Conservation (phyloP, 345 rosid species). For the Murraya koenigii region DNA sequence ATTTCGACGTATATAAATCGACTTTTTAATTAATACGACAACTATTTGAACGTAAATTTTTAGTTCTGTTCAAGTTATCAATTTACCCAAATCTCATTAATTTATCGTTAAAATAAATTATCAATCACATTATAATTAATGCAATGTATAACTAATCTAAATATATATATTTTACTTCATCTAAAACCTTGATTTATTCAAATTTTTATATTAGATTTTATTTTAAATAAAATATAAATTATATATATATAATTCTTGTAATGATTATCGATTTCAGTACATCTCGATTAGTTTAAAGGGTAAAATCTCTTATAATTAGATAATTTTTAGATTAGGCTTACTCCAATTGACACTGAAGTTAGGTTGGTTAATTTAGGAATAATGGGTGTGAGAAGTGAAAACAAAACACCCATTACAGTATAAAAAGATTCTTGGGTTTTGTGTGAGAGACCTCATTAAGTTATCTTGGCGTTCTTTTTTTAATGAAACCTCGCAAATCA, state of each 20-base stretch:
- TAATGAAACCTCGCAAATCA: too few species aligned
- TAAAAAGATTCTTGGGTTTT: neutral
- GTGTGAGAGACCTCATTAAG: too few species aligned
- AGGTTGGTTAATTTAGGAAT: rapidly evolving
- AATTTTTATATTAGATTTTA: neutral
- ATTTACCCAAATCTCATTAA: neutral
- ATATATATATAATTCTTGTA: neutral
- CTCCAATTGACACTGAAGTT: neutral
- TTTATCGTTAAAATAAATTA: neutral
- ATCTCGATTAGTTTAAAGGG: neutral
- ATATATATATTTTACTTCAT: too few species aligned
- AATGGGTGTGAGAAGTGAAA: neutral
- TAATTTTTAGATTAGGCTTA: neutral
- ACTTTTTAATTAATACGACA: neutral
- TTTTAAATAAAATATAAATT: neutral
- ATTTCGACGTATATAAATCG: rapidly evolving
- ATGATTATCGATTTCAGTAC: neutral
- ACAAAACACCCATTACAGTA: neutral
- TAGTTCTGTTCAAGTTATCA: neutral
- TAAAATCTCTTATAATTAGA: neutral
- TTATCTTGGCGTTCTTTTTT: too few species aligned
- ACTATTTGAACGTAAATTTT: neutral
- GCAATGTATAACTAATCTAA: too few species aligned
- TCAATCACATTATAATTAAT: too few species aligned
- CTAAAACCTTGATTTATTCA: neutral